Base-by-base conservation (phyloP, 2,329 filamentous ascomycete species). In the Clonostachys byssicola region DNA sequence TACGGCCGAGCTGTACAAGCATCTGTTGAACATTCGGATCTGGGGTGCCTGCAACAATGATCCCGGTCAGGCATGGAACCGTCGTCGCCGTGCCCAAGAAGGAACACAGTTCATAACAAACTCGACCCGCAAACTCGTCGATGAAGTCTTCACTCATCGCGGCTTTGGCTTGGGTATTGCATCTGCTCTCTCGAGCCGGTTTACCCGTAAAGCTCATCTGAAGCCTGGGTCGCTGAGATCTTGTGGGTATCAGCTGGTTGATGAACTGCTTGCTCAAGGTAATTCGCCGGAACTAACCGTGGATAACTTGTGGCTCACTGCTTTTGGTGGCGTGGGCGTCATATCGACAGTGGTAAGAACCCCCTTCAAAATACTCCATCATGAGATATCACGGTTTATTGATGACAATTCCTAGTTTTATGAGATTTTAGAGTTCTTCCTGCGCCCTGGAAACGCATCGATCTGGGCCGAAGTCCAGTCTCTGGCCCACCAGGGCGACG, bases 11-110 rank as follows among this genome's bases (percentile, higher is more conserved):
- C 52, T 77, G 30, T 77, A 74, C 57, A 60, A 60, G 2, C 52
- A 66, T 17, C 58, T 76, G 18, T 54, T 72, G 16, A 63, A 74
- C 47, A 60, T 77, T 20, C 71, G 73, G 34, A 62, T 65, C 47
- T 76, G 67, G 64, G 71, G 68, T 13, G 67, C 70, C 36, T 72
- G 73, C 53, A 73, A 75, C 54, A 70, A 66, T 34, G 73, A 77
- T 45, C 68, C 73, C 0, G 73, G 55, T 0, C 65, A 74, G 52
- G 65, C 72, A 2, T 75, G 71, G 65, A 71, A 67, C 43, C 70
- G 72, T 3, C 67, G 73, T 6, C 64, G 66, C 35, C 63, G 62
- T 6, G 71, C 73, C 1, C 64, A 64, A 35, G 68, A 74, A 45
- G 63, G 65, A 38, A 64, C 58, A 5, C 59, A 64, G 41, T 49